Conservation (phyloP, 345 rosid species). For the Eucalyptus cladocalyx region DNA sequence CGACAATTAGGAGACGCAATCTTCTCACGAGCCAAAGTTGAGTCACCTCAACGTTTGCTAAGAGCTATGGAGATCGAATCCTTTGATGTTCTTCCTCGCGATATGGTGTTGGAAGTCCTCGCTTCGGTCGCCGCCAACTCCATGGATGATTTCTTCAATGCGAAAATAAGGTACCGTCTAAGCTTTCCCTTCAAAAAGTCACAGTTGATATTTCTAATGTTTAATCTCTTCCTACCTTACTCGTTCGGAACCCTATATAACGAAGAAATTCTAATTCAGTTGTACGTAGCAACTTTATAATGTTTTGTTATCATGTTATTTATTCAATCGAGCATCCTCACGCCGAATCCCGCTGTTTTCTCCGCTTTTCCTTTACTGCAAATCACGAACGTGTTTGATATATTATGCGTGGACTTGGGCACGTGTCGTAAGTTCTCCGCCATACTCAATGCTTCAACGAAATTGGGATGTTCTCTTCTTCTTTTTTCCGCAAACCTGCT, state of each 20-base stretch:
- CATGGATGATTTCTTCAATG: neutral
- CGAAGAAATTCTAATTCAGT: neutral
- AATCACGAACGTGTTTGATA: neutral
- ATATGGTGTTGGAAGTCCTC: neutral
- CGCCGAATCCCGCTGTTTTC: neutral
- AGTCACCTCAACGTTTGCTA: too few species aligned
- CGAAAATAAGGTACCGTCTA: neutral
- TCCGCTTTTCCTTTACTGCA: neutral
- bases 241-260: neutral
- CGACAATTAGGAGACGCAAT: neutral
- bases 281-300: neutral
- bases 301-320: neutral
- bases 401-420: too few species aligned
- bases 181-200: neutral
- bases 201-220: neutral
- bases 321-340: neutral
- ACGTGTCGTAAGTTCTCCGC: too few species aligned
- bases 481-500: too few species aligned
- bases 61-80: neutral
- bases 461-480: too few species aligned
- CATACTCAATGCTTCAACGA: too few species aligned
- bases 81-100: neutral
- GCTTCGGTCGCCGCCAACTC: neutral
- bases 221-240: neutral
- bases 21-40: neutral